Conservation (phyloP, 805 yeast species). For the Saccharomycopsis capsularis region DNA sequence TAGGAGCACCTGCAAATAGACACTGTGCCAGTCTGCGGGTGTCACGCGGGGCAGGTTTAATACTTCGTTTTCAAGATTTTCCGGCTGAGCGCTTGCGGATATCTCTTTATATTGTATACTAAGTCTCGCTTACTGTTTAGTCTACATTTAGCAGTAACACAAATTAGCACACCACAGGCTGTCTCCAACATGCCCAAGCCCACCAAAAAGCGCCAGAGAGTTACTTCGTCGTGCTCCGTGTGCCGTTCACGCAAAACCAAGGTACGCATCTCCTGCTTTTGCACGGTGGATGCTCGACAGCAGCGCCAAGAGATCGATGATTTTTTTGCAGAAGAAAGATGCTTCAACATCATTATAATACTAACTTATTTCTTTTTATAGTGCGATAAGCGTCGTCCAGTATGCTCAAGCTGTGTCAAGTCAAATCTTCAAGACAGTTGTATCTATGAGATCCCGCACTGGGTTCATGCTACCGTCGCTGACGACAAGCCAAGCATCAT, state of each 20-base stretch:
- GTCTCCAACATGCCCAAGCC: background rate
- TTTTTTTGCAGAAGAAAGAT: too few species aligned
- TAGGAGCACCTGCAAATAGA: too few species aligned
- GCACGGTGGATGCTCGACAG: too few species aligned
- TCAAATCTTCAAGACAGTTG: constrained; percentile 3
- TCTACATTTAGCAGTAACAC: too few species aligned
- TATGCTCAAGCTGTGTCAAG: constrained; percentile 12
- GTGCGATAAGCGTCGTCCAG: constrained; percentile 16
- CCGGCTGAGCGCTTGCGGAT: too few species aligned
- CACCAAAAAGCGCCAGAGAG: constrained; percentile 14
- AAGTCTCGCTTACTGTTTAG: too few species aligned
- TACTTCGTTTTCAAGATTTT: too few species aligned
- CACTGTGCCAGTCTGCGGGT: too few species aligned
- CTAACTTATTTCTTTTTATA: background rate
- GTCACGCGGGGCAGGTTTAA: too few species aligned
- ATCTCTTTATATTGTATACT: too few species aligned
- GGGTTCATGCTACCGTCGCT: constrained; percentile 14
- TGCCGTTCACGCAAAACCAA: constrained; percentile 13
- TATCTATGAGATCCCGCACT: constrained; percentile 16
- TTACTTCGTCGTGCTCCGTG: constrained; percentile 16
- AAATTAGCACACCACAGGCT: too few species aligned
- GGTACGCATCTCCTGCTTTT: background rate
- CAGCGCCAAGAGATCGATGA: too few species aligned
- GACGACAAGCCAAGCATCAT: background rate
- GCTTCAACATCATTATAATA: background rate